Conservation (phyloP, 75 land plant species). For the Chamaecyparis obtusa region DNA sequence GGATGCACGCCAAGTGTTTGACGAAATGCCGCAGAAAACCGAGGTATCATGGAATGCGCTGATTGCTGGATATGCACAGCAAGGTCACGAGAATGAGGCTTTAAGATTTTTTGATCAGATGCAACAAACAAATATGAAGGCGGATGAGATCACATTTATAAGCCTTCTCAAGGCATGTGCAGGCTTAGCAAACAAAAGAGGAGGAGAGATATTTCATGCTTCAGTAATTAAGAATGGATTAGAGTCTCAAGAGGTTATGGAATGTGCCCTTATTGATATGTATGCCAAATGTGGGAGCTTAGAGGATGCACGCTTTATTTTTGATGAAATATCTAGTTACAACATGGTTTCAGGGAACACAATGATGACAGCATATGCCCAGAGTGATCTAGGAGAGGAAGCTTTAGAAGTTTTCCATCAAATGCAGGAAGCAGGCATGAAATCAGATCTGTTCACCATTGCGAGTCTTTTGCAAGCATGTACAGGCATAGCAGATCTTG, state of each 20-base stretch:
- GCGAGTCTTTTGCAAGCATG: conserved; percentile 48
- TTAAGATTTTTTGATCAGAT: conserved; percentile 21
- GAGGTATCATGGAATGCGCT: conserved; percentile 40
- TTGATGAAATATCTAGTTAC: conserved; percentile 44
- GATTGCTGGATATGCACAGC: conserved; percentile 31
- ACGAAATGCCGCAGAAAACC: conserved; percentile 6
- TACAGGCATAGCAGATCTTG: conserved; percentile 42
- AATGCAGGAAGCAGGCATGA: conserved; percentile 25
- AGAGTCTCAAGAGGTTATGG: conserved; percentile 15
- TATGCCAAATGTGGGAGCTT: conserved; percentile 40
- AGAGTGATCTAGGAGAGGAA: conserved; percentile 35
- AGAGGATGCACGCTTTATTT: conserved; percentile 30
- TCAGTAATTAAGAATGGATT: conserved; percentile 19
- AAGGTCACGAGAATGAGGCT: conserved; percentile 18
- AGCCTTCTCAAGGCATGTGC: conserved; percentile 37
- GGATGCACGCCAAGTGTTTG: conserved; percentile 21
- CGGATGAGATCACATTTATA: conserved; percentile 26
- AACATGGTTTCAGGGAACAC: conserved; percentile 56
- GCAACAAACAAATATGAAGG: conserved; percentile 13
- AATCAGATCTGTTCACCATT: conserved; percentile 51
- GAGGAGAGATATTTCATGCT: conserved; percentile 24
- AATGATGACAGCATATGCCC: conserved; percentile 49
- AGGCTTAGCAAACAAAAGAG: conserved; percentile 17
- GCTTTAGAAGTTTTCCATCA: conserved; percentile 28
- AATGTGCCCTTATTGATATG: conserved; percentile 35